phyloP scores from a whole-genome alignment of 140 eudicot species.

The Senecio squalidus region DNA sequence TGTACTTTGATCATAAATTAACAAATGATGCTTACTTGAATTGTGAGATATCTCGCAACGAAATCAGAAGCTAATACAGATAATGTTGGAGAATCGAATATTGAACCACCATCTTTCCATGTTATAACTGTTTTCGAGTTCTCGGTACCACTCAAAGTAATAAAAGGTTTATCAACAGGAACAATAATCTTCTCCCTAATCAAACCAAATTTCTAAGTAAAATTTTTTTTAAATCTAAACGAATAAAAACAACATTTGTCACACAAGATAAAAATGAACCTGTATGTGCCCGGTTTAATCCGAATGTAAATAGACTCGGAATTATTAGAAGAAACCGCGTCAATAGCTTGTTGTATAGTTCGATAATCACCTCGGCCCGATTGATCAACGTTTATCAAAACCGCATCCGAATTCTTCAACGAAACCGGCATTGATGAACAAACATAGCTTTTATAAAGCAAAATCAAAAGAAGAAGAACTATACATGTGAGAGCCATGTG shows the following conservation, averaged over 20 bases:
- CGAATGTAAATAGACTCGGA: slow-evolving; percentile 51
- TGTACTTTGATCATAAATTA: too few species aligned
- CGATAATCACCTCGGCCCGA: slow-evolving; percentile 58
- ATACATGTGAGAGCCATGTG: slow-evolving; percentile 36
- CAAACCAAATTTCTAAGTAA: neutral
- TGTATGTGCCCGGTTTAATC: slow-evolving; percentile 76
- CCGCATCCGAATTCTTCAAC: slow-evolving; percentile 36
- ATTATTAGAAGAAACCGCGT: slow-evolving; percentile 58
- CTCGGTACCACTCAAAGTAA: slow-evolving; percentile 69
- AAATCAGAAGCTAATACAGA: slow-evolving; percentile 70
- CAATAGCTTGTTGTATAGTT: slow-evolving; percentile 62
- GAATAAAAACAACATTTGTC: neutral
- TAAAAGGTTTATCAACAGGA: slow-evolving; percentile 62
- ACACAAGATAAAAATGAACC: slow-evolving; percentile 30
- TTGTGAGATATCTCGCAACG: slow-evolving; percentile 69
- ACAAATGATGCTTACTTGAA: slow-evolving; percentile 35
- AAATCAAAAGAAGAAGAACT: slow-evolving; percentile 3
- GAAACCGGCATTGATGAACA: slow-evolving; percentile 23
- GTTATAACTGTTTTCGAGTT: slow-evolving; percentile 56
- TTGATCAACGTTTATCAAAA: slow-evolving; percentile 68
- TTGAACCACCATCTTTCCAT: slow-evolving; percentile 58
- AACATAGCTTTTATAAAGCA: slow-evolving; percentile 1
- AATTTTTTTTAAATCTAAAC: neutral
- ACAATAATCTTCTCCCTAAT: slow-evolving; percentile 65
- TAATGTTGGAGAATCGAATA: slow-evolving; percentile 47